phyloP scores from a whole-genome alignment of 139 green algal species.

The Chlorella sorokiniana region DNA sequence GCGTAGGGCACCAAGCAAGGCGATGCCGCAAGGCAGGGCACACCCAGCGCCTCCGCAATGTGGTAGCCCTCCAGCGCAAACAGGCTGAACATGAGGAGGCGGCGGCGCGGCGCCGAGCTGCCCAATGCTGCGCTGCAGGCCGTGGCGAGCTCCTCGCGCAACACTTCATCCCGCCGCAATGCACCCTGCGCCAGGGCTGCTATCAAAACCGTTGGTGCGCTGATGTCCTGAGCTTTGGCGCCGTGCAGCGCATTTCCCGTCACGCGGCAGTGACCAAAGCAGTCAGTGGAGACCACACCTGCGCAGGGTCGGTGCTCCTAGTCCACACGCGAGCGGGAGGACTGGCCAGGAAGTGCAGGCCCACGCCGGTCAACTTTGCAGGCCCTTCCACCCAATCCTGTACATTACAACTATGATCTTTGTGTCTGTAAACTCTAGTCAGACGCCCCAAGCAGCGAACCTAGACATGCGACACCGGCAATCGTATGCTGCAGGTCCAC shows the following conservation, averaged over 20 bases:
- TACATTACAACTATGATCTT: not conserved
- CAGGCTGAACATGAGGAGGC: slow-evolving; percentile 60
- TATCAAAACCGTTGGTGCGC: too few species aligned
- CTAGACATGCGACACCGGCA: not conserved
- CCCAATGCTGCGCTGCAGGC: not conserved
- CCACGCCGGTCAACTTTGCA: not conserved
- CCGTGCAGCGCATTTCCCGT: not conserved
- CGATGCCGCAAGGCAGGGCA: slow-evolving; percentile 53
- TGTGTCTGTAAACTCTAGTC: too few species aligned
- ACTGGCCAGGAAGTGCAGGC: not conserved
- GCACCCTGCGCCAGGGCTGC: not conserved
- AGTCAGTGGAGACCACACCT: too few species aligned
- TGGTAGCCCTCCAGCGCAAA: slow-evolving; percentile 66
- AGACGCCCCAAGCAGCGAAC: too few species aligned
- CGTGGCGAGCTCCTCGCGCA: not conserved
- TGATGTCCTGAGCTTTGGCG: too few species aligned
- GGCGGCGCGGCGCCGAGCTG: not conserved
- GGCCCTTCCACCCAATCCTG: not conserved
- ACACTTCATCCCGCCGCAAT: not conserved
- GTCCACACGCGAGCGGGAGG: not conserved
- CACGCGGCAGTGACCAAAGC: too few species aligned
- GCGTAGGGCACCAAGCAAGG: slow-evolving; percentile 70
- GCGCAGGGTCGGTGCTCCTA: too few species aligned
- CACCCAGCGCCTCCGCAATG: slow-evolving; percentile 60
- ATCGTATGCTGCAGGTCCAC: not conserved